phyloP scores from a whole-genome alignment of 441 rosid genomes.

The Bocquillonia castaneifolia region DNA sequence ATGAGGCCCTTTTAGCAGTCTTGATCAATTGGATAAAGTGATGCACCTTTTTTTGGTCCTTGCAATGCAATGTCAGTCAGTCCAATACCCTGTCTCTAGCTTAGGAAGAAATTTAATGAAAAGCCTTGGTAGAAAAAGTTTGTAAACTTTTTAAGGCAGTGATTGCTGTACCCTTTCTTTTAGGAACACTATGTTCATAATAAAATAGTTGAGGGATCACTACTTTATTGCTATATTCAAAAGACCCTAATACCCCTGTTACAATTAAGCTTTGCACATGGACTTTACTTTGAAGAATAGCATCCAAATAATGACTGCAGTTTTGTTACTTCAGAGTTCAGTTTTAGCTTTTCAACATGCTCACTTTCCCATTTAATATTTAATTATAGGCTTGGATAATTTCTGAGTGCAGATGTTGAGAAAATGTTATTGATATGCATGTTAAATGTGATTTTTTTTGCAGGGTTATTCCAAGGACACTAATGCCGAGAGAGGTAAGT shows the following conservation, averaged over 20 bases:
- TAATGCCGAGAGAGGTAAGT: constrained; percentile 90
- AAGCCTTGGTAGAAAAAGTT: constrained; percentile 22
- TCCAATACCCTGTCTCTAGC: constrained; percentile 20
- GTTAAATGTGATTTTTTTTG: constrained; percentile 23
- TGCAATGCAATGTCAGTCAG: constrained; percentile 32
- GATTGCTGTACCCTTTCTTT: constrained; percentile 8
- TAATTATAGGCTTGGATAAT: not conserved
- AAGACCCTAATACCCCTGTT: no score
- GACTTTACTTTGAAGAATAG: no score
- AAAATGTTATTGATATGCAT: constrained; percentile 8
- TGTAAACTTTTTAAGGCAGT: constrained; percentile 26
- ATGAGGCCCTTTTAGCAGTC: constrained; percentile 14
- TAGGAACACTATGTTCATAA: constrained; percentile 1
- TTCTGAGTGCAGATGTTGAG: not conserved
- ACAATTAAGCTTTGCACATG: no score
- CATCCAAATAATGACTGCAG: no score
- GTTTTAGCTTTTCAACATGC: no score
- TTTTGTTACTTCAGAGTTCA: no score
- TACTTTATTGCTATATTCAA: not conserved
- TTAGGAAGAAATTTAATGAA: constrained; percentile 18
- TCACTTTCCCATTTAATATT: not conserved
- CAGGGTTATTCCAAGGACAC: constrained; percentile 90
- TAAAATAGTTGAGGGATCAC: not conserved
- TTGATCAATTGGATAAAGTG: constrained; percentile 21
- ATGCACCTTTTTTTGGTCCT: constrained; percentile 25